Percentiles rank a stretch among this genome's conserved stretches.
Evolutionary conservation across 176 grass and related monocot genomes (phyloP).

Genomic region (Olyra latifolia): DNA sequence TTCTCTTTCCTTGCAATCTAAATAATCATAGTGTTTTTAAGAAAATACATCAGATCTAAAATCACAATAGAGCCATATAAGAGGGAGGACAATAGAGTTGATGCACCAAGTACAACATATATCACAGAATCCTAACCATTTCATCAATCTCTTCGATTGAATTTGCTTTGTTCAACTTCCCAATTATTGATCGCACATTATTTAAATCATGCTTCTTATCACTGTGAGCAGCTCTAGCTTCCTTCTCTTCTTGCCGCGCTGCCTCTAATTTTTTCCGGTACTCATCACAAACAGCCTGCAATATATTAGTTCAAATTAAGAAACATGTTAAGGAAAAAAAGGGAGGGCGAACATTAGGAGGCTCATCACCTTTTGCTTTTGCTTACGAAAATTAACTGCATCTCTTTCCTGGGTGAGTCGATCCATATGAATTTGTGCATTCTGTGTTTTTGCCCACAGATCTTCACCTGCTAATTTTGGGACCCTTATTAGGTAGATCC

Average conservation of each 20-base stretch:
- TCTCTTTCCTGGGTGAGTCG: conserved; percentile 71
- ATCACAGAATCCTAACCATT: conserved; percentile 49
- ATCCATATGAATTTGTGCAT: conserved; percentile 60
- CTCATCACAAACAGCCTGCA: conserved; percentile 54
- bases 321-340: conserved; percentile 21
- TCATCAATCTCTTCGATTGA: conserved; percentile 94
- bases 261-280: conserved; percentile 47
- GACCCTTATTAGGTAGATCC: conserved; percentile 54
- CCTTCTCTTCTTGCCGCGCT: conserved; percentile 63
- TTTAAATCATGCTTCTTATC: conserved; percentile 71
- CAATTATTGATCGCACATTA: conserved; percentile 57
- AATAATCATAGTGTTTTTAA: conserved; percentile 16
- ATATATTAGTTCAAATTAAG: conserved; percentile 34
- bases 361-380: conserved; percentile 70
- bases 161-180: conserved; percentile 80
- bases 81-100: background rate
- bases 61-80: background rate
- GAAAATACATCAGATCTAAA: conserved; percentile 17
- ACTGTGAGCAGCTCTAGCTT: conserved; percentile 57
- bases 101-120: background rate
- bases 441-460: conserved; percentile 63
- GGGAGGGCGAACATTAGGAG: background rate
- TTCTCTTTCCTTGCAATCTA: conserved; percentile 79
- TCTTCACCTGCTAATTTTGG: conserved; percentile 68
- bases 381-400: conserved; percentile 54